Base-by-base conservation (phyloP, 2,329 filamentous ascomycete species). In the Colletotrichum eremochloae region DNA sequence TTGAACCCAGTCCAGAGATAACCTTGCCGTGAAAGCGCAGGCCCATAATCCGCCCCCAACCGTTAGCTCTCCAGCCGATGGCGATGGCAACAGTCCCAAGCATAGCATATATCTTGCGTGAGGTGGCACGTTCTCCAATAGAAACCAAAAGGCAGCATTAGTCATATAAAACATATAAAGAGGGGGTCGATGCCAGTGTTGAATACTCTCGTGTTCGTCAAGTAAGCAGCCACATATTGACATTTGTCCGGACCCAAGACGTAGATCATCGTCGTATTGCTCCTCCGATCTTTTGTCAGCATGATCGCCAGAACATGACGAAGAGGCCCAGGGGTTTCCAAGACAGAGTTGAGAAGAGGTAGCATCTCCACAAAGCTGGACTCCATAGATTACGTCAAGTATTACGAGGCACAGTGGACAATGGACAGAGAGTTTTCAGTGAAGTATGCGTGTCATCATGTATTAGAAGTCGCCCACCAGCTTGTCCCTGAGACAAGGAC, bases 361-460 rank as follows among this genome's bases (percentile, higher is more conserved):
- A n/a, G 14, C 9, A 11, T 50, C n/a, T 9, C n/a, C 2, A 9
- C 6, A 46, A 5, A 9, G n/a, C n/a, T 29, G 12, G 50, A 3
- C 8, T 8, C 14, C 29, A 8, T 4, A 31, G 50, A 15, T 33
- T 18, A 33, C 29, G 14, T 31, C 29, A 31, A 53, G 6, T 8
- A 9, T 33, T 18, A 20, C 50, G 15, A 33, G 24, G 50, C 24
- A 53, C 15, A 60, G 38, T 18, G 11, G 38, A 56, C 3, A 56
- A 5, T 33, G 50, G 20, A 46, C 3, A 36, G 14, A 53, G 5
- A n/a, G 20, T 42, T n/a, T 29, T 36, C 20, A 70, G 57, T 56
- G 29, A 63, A 69, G 38, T 62, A 60, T 73, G 70, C 62, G 60
- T 74, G 63, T 73, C 72, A 67, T 74, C 72, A 70, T 73, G 62